A percentile compares a stretch with the other conserved stretches of the same genome.
These are phyloP conservation scores for Blastocladiella britannica DNA, from an alignment of 192 early-diverging fungal species.

Conservation along the genomic window DNA sequence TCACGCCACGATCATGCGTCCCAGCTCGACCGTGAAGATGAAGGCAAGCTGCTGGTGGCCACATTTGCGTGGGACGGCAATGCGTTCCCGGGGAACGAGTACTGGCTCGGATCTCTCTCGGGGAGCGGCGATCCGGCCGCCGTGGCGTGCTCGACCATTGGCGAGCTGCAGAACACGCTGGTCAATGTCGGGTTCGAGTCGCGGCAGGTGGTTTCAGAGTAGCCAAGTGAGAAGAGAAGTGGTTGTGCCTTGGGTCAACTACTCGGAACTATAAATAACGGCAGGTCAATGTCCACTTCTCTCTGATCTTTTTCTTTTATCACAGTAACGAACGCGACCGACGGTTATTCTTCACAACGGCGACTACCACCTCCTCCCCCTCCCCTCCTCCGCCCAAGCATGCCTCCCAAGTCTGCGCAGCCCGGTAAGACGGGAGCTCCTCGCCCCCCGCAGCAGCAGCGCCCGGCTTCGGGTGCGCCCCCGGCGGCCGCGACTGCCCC, in stretches of 20 bases:
- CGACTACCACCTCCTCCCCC: too few species aligned
- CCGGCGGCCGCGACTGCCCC: neutral
- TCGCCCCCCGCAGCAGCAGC: neutral
- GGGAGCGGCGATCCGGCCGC: conserved; percentile 18
- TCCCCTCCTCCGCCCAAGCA: too few species aligned
- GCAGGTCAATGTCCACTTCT: too few species aligned
- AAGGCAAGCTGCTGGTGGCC: neutral
- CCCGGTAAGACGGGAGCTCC: too few species aligned
- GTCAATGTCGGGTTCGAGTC: conserved; percentile 12
- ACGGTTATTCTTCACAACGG: too few species aligned
- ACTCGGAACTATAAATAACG: too few species aligned
- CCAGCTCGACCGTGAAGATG: neutral
- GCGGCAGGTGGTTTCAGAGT: too few species aligned
- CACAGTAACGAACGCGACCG: too few species aligned
- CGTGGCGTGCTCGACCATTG: conserved; percentile 15
- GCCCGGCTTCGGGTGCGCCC: neutral
- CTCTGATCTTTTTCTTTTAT: too few species aligned
- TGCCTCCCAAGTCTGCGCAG: too few species aligned
- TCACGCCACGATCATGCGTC: neutral
- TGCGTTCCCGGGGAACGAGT: conserved; percentile 17
- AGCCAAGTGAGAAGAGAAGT: too few species aligned
- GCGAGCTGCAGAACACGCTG: conserved; percentile 16
- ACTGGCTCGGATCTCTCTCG: conserved; percentile 9
- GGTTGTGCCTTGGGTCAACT: too few species aligned
- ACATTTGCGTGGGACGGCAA: conserved; percentile 3